A percentile compares a stretch with the other conserved stretches of the same genome.
Conservation (phyloP, 768 basidiomycete genomes). For the Fomitopsis serialis region DNA sequence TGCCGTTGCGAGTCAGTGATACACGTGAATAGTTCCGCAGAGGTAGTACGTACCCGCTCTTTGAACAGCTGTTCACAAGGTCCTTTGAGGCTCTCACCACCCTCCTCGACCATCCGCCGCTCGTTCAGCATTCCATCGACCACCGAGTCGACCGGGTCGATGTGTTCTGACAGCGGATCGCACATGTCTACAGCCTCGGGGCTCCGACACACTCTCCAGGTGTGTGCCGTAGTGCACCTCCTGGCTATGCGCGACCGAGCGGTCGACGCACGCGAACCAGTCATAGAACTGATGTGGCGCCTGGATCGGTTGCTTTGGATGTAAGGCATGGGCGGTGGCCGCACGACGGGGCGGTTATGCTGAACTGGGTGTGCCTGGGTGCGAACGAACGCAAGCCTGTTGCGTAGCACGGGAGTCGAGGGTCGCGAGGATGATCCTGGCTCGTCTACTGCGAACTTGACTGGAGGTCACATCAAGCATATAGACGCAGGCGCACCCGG, state of each 20-base stretch:
- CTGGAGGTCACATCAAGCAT: conserved; percentile 16
- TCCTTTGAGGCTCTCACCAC: conserved; percentile 85
- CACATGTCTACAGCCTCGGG: conserved; percentile 79
- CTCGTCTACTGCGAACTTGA: conserved; percentile 39
- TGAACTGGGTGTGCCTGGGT: conserved; percentile 20
- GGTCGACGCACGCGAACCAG: conserved; percentile 88
- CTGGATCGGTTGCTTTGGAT: conserved; percentile 73
- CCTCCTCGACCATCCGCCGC: conserved; percentile 86
- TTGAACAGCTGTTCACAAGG: conserved; percentile 87
- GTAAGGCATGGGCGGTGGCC: conserved; percentile 50
- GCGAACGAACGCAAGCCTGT: conserved; percentile 14
- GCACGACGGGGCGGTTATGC: conserved; percentile 5
- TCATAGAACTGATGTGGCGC: conserved; percentile 97
- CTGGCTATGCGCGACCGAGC: conserved; percentile 88
- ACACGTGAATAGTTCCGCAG: neutral
- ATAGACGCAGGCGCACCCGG: conserved; percentile 10
- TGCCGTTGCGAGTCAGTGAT: conserved; percentile 23
- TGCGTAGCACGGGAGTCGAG: conserved; percentile 35
- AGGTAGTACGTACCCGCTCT: conserved; percentile 62
- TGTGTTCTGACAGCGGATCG: conserved; percentile 62
- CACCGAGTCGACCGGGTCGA: conserved; percentile 71
- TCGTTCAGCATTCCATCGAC: conserved; percentile 79
- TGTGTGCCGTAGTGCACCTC: conserved; percentile 90
- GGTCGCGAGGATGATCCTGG: conserved; percentile 38
- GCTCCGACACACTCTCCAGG: conserved; percentile 68